phyloP scores from a whole-genome alignment of 164 flowering plant species.

The Stephania yunnanensis region DNA sequence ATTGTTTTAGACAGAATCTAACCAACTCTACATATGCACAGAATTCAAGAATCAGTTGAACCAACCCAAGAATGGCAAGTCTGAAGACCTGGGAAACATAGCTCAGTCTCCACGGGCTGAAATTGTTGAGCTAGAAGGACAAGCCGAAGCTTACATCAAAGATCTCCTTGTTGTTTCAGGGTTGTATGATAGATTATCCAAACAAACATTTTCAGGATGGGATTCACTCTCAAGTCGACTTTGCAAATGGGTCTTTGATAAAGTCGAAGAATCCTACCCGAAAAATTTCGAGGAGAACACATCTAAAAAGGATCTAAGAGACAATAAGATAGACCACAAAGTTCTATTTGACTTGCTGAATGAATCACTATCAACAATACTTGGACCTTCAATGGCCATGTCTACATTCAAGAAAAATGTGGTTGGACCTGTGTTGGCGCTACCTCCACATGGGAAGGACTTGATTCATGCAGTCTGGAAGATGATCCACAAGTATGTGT shows the following conservation, averaged over 20 bases:
- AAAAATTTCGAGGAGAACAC: conserved; percentile 24
- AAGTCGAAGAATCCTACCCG: conserved; percentile 59
- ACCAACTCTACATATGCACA: conserved; percentile 20
- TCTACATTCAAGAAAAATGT: conserved; percentile 38
- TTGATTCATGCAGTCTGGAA: conserved; percentile 53
- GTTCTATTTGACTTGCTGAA: conserved; percentile 64
- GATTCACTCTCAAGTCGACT: conserved; percentile 49
- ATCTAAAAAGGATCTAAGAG: conserved; percentile 15
- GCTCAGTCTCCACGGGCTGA: conserved; percentile 34
- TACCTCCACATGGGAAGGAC: conserved; percentile 39
- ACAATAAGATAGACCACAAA: conserved; percentile 38
- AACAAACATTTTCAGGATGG: conserved; percentile 35
- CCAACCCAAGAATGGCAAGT: conserved; percentile 41
- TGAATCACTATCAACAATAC: conserved; percentile 47
- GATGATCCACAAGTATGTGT: conserved; percentile 30
- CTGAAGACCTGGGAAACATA: conserved; percentile 23
- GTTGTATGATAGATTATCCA: conserved; percentile 48
- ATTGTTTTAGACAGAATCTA: not conserved
- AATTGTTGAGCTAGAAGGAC: conserved; percentile 38
- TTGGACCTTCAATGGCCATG: conserved; percentile 34
- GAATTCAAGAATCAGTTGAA: conserved; percentile 70
- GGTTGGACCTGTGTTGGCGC: conserved; percentile 16
- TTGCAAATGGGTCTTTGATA: conserved; percentile 43
- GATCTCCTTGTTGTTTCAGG: conserved; percentile 79
- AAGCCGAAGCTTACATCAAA: conserved; percentile 51